phyloP scores from a whole-genome alignment of 2,329 filamentous ascomycete species.

The Akanthomyces muscarius region DNA sequence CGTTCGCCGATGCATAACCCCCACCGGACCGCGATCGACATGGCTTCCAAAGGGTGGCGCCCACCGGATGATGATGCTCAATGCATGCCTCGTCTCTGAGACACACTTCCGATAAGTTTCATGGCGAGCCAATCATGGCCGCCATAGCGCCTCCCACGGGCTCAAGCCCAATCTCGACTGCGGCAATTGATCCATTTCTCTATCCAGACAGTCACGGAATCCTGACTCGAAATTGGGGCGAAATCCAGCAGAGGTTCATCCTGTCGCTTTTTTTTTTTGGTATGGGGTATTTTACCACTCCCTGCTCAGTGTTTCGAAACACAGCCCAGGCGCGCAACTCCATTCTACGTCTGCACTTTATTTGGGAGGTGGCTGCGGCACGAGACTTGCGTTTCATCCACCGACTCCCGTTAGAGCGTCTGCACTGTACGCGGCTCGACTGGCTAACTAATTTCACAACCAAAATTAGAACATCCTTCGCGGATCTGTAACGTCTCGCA shows the following conservation, averaged over 20 bases:
- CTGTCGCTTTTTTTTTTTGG: too few relatives aligned
- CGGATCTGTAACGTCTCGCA: slow-evolving; percentile 1
- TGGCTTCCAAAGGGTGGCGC: not conserved
- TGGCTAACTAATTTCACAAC: not conserved
- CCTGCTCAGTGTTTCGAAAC: slow-evolving; percentile 3
- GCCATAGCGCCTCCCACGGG: not conserved
- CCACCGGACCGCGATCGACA: not conserved
- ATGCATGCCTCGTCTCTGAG: slow-evolving; percentile 10
- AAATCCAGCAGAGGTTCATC: too few relatives aligned
- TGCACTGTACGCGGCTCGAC: not conserved
- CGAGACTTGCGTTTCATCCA: slow-evolving; percentile 9
- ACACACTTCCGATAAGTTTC: not conserved
- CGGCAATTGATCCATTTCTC: not conserved
- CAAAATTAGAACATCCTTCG: not conserved
- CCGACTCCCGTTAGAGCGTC: not conserved
- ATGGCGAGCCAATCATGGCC: not conserved
- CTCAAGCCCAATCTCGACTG: not conserved
- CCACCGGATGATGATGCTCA: not conserved
- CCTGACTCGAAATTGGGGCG: not conserved
- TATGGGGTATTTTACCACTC: too few relatives aligned
- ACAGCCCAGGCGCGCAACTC: not conserved
- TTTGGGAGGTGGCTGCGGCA: not conserved
- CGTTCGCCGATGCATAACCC: not conserved
- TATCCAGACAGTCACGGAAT: not conserved
- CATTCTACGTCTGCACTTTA: not conserved